phyloP scores from a whole-genome alignment of 116 monocot genomes.

The Dioscorea cayenensis region DNA sequence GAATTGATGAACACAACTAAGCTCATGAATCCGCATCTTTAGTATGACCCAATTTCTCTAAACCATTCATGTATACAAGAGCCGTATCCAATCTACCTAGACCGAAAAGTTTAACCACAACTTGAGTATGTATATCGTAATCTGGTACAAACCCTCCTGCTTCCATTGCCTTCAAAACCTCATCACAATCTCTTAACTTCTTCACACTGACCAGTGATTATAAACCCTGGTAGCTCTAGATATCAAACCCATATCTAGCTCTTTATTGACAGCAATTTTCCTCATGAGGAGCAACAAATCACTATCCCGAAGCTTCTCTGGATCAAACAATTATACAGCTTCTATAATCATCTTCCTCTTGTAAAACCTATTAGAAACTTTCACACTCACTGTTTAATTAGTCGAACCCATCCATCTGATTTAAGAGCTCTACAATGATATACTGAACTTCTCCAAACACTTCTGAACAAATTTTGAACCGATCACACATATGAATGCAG shows the following conservation, averaged over 20 bases:
- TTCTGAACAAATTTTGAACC: constrained; percentile 99
- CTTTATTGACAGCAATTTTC: constrained; percentile 34
- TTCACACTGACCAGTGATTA: constrained; percentile 44
- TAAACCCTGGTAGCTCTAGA: constrained; percentile 29
- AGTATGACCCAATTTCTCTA: constrained; percentile 24
- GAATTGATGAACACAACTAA: constrained; percentile 15
- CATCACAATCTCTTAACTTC: constrained; percentile 40
- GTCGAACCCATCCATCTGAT: too few relatives aligned
- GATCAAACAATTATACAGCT: constrained; percentile 46
- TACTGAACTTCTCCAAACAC: constrained; percentile 98
- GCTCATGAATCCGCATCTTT: constrained; percentile 27
- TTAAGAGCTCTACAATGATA: constrained; percentile 95
- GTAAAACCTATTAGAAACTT: constrained; percentile 29
- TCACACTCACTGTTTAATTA: too few relatives aligned
- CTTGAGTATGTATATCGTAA: constrained; percentile 16
- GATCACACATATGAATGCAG: constrained; percentile 97
- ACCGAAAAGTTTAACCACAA: constrained; percentile 31
- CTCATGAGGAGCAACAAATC: constrained; percentile 36
- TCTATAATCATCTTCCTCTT: constrained; percentile 28
- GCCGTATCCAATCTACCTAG: constrained; percentile 34
- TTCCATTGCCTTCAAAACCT: constrained; percentile 57
- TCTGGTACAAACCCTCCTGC: constrained; percentile 53
- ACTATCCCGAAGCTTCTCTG: constrained; percentile 21
- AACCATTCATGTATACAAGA: constrained; percentile 20
- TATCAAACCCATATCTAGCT: constrained; percentile 36